A percentile compares a stretch with the other conserved stretches of the same genome.
Evolutionary conservation across 208 protist species (phyloP).

Genomic region (Porcisia hertigi): DNA sequence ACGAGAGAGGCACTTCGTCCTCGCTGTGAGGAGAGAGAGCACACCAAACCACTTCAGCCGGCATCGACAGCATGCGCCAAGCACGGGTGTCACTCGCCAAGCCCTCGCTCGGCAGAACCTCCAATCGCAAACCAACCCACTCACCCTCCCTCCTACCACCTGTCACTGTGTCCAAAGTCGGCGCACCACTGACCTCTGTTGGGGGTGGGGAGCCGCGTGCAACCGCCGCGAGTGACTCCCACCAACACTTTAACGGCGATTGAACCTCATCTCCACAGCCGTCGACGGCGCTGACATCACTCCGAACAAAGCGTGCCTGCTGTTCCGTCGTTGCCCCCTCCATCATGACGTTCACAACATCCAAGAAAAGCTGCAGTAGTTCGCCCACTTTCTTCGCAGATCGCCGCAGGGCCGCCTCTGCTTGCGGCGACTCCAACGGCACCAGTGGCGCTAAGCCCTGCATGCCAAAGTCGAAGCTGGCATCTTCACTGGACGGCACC

Average conservation of each 20-base stretch:
- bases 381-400: conserved; percentile 16
- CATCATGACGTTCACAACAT: conserved; percentile 15
- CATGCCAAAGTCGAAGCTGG: neutral
- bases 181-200: neutral
- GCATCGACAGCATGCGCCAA: conserved; percentile 11
- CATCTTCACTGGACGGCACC: neutral
- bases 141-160: neutral
- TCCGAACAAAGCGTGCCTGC: neutral
- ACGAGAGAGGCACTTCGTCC: neutral
- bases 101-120: neutral
- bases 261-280: neutral
- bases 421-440: neutral
- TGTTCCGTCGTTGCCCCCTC: neutral
- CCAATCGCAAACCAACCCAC: neutral
- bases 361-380: conserved; percentile 26
- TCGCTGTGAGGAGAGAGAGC: neutral
- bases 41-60: conserved; percentile 19
- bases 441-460: neutral
- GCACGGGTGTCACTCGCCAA: neutral
- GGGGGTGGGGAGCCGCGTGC: neutral
- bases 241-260: neutral
- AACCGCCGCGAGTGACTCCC: neutral
- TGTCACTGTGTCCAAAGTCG: neutral
- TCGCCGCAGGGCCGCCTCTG: neutral
- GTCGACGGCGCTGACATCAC: neutral